phyloP scores from a whole-genome alignment of 805 yeast genomes.

The Sugiyamaella smithiae region DNA sequence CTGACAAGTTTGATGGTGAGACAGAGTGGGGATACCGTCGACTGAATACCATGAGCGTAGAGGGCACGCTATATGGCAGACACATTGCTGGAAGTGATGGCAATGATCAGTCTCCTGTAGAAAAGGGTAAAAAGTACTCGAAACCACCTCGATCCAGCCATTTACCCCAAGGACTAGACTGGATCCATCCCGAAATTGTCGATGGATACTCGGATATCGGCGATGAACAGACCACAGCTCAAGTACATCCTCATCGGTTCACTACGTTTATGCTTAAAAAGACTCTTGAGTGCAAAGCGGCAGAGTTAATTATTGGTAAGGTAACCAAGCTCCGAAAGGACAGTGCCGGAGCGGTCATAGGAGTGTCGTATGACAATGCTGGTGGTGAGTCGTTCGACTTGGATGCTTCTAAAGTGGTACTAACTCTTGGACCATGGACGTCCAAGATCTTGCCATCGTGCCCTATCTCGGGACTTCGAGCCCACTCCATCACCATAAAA shows the following conservation, averaged over 20 bases:
- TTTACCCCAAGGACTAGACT: slow-evolving; percentile 63
- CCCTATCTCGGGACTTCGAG: slow-evolving; percentile 90
- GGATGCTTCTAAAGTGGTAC: slow-evolving; percentile 70
- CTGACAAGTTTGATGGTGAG: slow-evolving; percentile 77
- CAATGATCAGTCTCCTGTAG: neutral
- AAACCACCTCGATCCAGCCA: slow-evolving; percentile 1
- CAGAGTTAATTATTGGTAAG: slow-evolving; percentile 83
- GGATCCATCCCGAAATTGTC: slow-evolving; percentile 67
- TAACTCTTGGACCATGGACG: slow-evolving; percentile 97
- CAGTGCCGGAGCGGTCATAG: slow-evolving; percentile 64
- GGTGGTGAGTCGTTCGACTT: slow-evolving; percentile 32
- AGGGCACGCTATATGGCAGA: slow-evolving; percentile 61
- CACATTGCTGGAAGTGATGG: neutral
- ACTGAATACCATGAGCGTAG: slow-evolving; percentile 79
- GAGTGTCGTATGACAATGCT: slow-evolving; percentile 54
- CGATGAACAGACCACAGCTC: slow-evolving; percentile 85
- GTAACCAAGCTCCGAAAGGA: slow-evolving; percentile 62
- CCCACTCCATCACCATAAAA: slow-evolving; percentile 89
- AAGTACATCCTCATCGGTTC: slow-evolving; percentile 92
- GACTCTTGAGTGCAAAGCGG: slow-evolving; percentile 77
- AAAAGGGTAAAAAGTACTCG: neutral
- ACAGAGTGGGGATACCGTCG: slow-evolving; percentile 91
- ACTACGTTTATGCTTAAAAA: slow-evolving; percentile 78
- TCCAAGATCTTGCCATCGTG: slow-evolving; percentile 85
- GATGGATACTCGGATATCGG: slow-evolving; percentile 78